Evolutionary conservation across 805 yeast species (phyloP), one percentile per base, ranked within the genome.

Genomic region (Teunomyces barrocoloradensis): DNA sequence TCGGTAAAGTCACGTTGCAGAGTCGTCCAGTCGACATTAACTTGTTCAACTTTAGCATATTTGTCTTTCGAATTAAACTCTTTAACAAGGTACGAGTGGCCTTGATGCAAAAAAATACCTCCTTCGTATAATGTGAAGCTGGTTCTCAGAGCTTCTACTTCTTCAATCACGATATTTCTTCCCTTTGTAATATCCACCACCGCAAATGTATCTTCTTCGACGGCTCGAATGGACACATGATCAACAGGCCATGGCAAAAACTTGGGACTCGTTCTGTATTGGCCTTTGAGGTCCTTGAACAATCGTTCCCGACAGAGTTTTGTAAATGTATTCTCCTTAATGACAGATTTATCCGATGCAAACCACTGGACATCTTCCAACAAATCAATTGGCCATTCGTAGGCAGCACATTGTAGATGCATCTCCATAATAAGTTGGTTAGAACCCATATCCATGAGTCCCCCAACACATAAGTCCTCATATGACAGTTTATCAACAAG

Each of bases 361-460:
- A 92, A 87, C 68, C 81, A 88, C 44, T 63, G 60, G 2, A 63
- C 53, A 53, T 89, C 97, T 3, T 68, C 60, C 1, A 70, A 74
- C 9, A 81, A 56, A 28, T 63, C 63, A 6, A 92, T 69, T 0
- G 97, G 94, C 23, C 80, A 55, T 59, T 92, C 98, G 63, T 81
- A 87, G 0, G 97, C 96, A 0, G 98, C 97, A 73, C 98, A 94
- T 59, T 91, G 98, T 18, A 91, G 63, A 69, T 94, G 99, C 33
- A 86, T 84, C 52, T 88, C 92, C 50, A 87, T 60, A 0, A 91
- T 80, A 42, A 69, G 53, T 42, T 63, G 61, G 51, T 64, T 63
- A 50, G 67, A 62, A 2, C 65, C 63, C 29, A 63, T 56, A 18
- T 66, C 70, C 37, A 70, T 51, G 23, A 73, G 55, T 0, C 72